Evolutionary conservation across 805 yeast genomes (phyloP).

Genomic region (Candida khao-thaluensis): DNA sequence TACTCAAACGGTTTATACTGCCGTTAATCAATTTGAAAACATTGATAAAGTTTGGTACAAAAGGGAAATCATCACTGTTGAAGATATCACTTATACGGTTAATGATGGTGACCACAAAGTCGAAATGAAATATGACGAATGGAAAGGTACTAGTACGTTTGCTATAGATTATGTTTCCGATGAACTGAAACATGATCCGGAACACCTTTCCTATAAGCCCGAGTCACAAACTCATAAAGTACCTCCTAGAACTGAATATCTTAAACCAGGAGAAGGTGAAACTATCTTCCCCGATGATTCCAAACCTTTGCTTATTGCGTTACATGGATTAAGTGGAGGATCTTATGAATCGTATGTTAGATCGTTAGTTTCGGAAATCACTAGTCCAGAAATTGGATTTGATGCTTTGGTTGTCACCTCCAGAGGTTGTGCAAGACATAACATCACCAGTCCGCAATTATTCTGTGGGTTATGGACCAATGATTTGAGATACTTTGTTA

Average conservation of each 20-base stretch:
- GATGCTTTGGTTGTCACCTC: conserved; percentile 64
- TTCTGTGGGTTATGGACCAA: conserved; percentile 69
- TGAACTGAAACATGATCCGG: conserved; percentile 15
- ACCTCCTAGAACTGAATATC: conserved; percentile 68
- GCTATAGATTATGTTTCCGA: conserved; percentile 47
- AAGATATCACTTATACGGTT: conserved; percentile 20
- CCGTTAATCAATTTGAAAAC: conserved; percentile 42
- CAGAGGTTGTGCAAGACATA: conserved; percentile 77
- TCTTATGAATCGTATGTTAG: conserved; percentile 73
- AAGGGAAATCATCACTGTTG: conserved; percentile 38
- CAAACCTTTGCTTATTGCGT: conserved; percentile 58
- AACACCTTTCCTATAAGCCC: conserved; percentile 35
- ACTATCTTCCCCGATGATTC: conserved; percentile 37
- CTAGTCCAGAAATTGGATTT: conserved; percentile 39
- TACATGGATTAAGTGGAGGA: conserved; percentile 80
- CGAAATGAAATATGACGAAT: conserved; percentile 35
- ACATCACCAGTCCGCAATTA: conserved; percentile 63
- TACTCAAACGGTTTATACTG: conserved; percentile 49
- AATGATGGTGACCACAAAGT: conserved; percentile 6
- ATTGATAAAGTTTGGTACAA: conserved; percentile 46
- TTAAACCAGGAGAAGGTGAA: conserved; percentile 48
- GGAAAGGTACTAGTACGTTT: conserved; percentile 46
- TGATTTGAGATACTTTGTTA: conserved; percentile 61
- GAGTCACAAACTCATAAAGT: conserved; percentile 51
- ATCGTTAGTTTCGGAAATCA: conserved; percentile 47